A percentile compares a stretch with the other conserved stretches of the same genome.
Evolutionary conservation across 2,329 filamentous ascomycete genomes (phyloP).

Genomic region (Aspergillus ibericus): DNA sequence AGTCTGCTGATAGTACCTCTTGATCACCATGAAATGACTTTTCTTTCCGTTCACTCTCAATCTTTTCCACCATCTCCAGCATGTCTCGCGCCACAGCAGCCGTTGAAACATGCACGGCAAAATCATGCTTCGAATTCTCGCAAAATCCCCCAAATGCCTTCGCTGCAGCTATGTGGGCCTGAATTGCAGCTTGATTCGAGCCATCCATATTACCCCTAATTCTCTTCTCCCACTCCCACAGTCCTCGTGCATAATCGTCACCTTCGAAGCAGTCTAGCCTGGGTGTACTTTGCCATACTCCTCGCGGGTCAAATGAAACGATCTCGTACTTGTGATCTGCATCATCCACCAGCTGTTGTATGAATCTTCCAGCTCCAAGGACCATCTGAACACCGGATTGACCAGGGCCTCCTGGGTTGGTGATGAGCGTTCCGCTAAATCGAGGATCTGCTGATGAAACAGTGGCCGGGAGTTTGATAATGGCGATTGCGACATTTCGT

Average conservation of each 20-base stretch:
- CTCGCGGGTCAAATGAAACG: not conserved
- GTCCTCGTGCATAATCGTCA: not conserved
- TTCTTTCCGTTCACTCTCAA: not conserved
- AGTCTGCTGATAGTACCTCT: not conserved
- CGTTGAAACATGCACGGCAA: no score
- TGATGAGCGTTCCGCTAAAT: not conserved
- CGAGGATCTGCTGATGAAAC: not conserved
- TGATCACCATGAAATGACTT: not conserved
- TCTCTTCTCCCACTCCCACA: not conserved
- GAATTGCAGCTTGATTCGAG: not conserved
- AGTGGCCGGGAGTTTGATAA: not conserved
- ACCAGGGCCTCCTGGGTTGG: not conserved
- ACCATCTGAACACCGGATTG: not conserved
- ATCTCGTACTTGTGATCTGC: not conserved
- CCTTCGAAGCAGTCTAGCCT: not conserved
- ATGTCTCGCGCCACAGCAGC: no score
- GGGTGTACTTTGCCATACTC: not conserved
- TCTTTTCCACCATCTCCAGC: not conserved
- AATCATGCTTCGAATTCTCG: no score
- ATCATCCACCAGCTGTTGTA: not conserved
- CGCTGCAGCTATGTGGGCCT: no score
- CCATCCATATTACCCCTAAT: not conserved
- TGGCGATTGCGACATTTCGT: not conserved
- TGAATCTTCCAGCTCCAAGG: not conserved
- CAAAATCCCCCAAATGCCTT: no score